Conservation (phyloP, 139 green algal species). For the Zygnema cylindricum region DNA sequence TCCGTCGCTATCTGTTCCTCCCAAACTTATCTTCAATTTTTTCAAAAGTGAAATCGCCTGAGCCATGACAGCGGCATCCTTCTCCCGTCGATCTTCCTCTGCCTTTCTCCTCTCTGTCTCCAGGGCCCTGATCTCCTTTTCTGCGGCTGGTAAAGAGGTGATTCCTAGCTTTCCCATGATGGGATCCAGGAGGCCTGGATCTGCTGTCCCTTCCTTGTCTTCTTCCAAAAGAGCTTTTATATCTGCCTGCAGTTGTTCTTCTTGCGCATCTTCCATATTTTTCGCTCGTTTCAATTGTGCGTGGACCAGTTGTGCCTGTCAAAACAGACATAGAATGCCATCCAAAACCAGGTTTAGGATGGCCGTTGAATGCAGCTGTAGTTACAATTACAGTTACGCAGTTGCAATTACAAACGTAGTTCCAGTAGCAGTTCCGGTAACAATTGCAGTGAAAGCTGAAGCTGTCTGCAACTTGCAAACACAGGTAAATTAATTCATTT, state of each 20-base stretch:
- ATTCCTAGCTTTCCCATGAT: slow-evolving; percentile 31
- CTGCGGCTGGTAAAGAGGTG: not conserved
- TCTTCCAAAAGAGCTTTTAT: slow-evolving; percentile 17
- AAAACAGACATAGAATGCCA: not conserved
- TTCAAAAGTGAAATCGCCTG: slow-evolving; percentile 7
- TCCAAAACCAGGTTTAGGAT: too few species aligned
- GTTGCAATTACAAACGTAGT: too few species aligned
- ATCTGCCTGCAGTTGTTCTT: slow-evolving; percentile 38
- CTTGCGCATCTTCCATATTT: slow-evolving; percentile 11
- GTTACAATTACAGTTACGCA: too few species aligned
- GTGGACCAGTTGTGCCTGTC: slow-evolving; percentile 35
- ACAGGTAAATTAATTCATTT: too few species aligned
- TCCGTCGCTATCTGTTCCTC: not conserved
- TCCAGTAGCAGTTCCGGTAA: too few species aligned
- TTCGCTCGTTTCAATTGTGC: slow-evolving; percentile 23
- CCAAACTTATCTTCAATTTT: not conserved
- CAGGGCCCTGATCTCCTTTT: slow-evolving; percentile 7
- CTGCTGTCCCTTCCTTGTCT: not conserved
- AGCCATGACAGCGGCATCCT: not conserved
- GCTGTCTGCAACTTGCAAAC: too few species aligned
- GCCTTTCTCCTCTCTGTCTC: not conserved
- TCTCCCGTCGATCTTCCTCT: not conserved
- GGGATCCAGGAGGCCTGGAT: slow-evolving; percentile 29
- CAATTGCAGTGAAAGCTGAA: too few species aligned
- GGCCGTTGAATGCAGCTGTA: too few species aligned